Evolutionary conservation across 129 eudicot species (phyloP).

Genomic region (Mikania micrantha): DNA sequence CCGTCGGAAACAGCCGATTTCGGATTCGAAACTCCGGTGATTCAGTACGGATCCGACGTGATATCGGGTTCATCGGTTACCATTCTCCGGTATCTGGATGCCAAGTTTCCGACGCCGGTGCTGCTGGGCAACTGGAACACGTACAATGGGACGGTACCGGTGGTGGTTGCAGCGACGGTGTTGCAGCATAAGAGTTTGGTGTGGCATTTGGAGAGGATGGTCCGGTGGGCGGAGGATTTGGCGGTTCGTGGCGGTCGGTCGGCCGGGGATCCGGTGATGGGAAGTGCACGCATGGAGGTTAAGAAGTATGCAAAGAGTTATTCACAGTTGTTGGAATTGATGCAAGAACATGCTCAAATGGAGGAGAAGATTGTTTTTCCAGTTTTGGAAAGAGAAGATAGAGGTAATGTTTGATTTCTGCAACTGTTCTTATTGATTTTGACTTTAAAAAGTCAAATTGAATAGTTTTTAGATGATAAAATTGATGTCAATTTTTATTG

Average conservation of each 20-base stretch:
- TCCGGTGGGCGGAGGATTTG: constrained; percentile 89
- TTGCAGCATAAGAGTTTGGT: constrained; percentile 72
- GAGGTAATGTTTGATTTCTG: constrained; percentile 41
- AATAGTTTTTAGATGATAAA: neutral
- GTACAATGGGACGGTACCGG: constrained; percentile 44
- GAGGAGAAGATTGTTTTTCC: constrained; percentile 82
- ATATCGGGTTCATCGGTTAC: constrained; percentile 61
- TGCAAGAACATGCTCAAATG: constrained; percentile 98
- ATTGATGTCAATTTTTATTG: neutral
- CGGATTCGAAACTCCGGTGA: constrained; percentile 42
- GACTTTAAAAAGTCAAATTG: constrained; percentile 9
- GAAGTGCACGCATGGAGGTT: constrained; percentile 86
- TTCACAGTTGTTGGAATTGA: constrained; percentile 54
- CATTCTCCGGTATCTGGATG: constrained; percentile 55
- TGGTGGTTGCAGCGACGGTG: constrained; percentile 67
- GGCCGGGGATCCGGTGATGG: constrained; percentile 62
- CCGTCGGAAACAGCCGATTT: constrained; percentile 45
- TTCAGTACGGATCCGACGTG: constrained; percentile 48
- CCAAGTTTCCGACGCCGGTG: constrained; percentile 66
- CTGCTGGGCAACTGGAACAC: constrained; percentile 33
- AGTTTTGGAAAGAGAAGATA: constrained; percentile 69
- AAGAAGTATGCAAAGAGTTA: constrained; percentile 68
- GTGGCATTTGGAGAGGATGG: constrained; percentile 95
- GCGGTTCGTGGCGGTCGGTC: constrained; percentile 67
- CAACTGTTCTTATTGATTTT: too few species aligned